These are phyloP conservation scores for Chamaenerion angustifolium DNA, from an alignment of 345 rosid species.

Conservation along the genomic window DNA sequence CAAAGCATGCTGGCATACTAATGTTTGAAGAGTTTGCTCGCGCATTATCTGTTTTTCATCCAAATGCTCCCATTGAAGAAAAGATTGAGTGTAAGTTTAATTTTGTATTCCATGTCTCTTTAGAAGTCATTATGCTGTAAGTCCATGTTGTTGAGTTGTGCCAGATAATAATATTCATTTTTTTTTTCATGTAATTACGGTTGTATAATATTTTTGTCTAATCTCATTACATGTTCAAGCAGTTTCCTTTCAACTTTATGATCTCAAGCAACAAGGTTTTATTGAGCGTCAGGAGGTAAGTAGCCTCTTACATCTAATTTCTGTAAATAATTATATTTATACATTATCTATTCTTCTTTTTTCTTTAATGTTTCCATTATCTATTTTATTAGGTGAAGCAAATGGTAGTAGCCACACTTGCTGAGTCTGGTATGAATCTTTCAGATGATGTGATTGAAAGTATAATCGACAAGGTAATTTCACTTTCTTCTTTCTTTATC, in stretches of 20 bases:
- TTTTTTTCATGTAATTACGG: not conserved
- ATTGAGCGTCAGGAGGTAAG: constrained; percentile 92
- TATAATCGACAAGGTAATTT: constrained; percentile 78
- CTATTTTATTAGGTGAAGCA: constrained; percentile 57
- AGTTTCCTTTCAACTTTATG: constrained; percentile 96
- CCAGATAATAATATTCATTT: too few species aligned
- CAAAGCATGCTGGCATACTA: constrained; percentile 90
- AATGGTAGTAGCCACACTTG: constrained; percentile 99
- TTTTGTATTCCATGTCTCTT: too few species aligned
- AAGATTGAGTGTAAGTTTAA: constrained; percentile 55
- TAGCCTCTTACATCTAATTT: not conserved
- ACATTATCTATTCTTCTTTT: not conserved
- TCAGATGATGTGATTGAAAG: constrained; percentile 83
- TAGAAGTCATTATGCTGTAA: too few species aligned
- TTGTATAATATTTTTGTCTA: not conserved
- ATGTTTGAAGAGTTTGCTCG: constrained; percentile 98
- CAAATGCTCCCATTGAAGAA: constrained; percentile 86
- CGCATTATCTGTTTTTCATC: constrained; percentile 97
- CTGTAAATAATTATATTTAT: not conserved
- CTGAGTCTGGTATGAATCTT: constrained; percentile 98
- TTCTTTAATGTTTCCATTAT: not conserved
- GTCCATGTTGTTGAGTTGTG: too few species aligned
- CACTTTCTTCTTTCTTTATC: constrained; percentile 4
- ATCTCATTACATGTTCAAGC: constrained; percentile 14
- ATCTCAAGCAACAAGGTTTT: constrained; percentile 99